Percentiles rank a stretch among this genome's conserved stretches.
These are phyloP conservation scores for Fonsecaea nubica DNA, from an alignment of 2,329 filamentous ascomycete species.

Conservation along the genomic window DNA sequence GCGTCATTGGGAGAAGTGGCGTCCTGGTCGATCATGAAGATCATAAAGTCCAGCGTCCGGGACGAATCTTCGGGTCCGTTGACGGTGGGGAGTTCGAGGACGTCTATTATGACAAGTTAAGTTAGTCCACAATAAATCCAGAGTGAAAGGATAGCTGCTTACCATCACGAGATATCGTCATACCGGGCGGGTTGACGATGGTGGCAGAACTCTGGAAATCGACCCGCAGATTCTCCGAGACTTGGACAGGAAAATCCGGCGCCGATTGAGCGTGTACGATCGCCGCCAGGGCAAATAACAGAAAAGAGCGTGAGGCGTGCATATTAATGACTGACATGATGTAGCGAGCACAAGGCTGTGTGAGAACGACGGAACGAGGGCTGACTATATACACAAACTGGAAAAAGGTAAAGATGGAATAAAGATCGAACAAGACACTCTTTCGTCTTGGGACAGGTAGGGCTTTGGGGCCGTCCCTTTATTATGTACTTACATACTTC, in stretches of 20 bases:
- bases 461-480: neutral
- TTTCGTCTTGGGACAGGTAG: neutral
- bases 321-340: slow-evolving; percentile 15
- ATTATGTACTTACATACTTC: slow-evolving; percentile 1
- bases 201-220: slow-evolving; percentile 27
- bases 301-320: slow-evolving; percentile 5
- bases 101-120: slow-evolving; percentile 15
- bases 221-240: slow-evolving; percentile 23
- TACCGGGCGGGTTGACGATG: slow-evolving; percentile 25
- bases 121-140: neutral
- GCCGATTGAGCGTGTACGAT: slow-evolving; percentile 27
- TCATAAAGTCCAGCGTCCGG: slow-evolving; percentile 29
- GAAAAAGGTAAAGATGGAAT: neutral
- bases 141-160: neutral
- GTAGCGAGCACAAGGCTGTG: neutral
- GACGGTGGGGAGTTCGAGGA: slow-evolving; percentile 31
- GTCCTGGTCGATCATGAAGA: slow-evolving; percentile 37
- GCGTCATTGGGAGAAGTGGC: slow-evolving; percentile 18
- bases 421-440: neutral
- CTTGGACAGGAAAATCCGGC: slow-evolving; percentile 31
- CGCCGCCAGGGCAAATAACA: slow-evolving; percentile 17
- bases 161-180: slow-evolving; percentile 28
- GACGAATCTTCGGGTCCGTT: slow-evolving; percentile 35
- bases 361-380: too few relatives aligned
- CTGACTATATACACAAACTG: too few relatives aligned